phyloP scores from a whole-genome alignment of 768 basidiomycete species.

The Scleroderma bovista region DNA sequence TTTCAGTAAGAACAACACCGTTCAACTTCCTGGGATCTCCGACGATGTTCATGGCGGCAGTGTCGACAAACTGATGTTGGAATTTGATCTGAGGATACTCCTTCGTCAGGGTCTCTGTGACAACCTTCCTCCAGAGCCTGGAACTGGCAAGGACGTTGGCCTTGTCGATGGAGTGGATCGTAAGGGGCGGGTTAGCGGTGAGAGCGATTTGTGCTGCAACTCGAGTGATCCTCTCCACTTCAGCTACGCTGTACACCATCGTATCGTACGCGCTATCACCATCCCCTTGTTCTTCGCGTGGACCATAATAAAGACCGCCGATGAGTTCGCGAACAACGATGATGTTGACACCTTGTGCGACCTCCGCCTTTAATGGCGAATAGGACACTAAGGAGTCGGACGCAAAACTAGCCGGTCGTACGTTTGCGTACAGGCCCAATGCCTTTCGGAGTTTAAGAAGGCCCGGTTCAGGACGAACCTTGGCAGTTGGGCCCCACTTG shows the following conservation, averaged over 20 bases:
- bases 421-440: constrained; percentile 95
- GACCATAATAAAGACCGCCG: constrained; percentile 93
- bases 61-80: constrained; percentile 92
- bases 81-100: constrained; percentile 88
- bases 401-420: constrained; percentile 93
- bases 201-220: constrained; percentile 93
- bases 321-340: constrained; percentile 96
- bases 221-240: constrained; percentile 91
- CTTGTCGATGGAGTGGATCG: constrained; percentile 94
- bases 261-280: constrained; percentile 82
- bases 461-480: constrained; percentile 90
- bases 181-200: constrained; percentile 73
- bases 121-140: constrained; percentile 90
- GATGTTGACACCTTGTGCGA: constrained; percentile 82
- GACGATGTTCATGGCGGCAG: constrained; percentile 94
- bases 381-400: constrained; percentile 82
- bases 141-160: constrained; percentile 97
- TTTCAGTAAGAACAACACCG: constrained; percentile 92
- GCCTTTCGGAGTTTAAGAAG: constrained; percentile 84
- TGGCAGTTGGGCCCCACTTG: constrained; percentile 90
- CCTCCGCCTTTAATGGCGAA: constrained; percentile 83
- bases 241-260: constrained; percentile 86
- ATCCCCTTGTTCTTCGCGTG: constrained; percentile 80
- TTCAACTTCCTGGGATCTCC: constrained; percentile 87
- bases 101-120: constrained; percentile 72